Evolutionary conservation across 371 early-diverging fungal species (phyloP), one percentile per base, ranked within the genome.

Genomic region (Syncephalastrum racemosum): DNA sequence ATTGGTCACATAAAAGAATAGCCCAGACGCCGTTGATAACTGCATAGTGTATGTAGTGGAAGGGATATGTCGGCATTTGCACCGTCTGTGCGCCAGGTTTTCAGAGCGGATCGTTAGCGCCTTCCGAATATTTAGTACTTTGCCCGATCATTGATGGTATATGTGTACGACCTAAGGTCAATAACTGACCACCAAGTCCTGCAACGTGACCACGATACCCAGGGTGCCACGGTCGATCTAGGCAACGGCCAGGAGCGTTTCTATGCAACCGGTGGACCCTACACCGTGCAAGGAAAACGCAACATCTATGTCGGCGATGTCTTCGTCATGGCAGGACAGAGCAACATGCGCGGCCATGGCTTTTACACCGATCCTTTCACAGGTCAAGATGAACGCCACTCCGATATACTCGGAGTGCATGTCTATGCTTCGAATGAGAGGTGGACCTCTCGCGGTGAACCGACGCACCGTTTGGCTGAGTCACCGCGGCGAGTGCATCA

Each of bases 341-440:
- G 78, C 42, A 77, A 77, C 49, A 77, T 77, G 78, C 64, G 78
- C 23, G 78, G 78, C 3, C 64, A 70, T 62, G 78, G 73, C 0
- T 72, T 55, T 24, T 54, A 61, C 3, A n/a, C 48, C 4, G 53
- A 63, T 43, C 59, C 59, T 5, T 25, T 47, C 16, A 56, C 56
- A 15, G 22, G 24, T 10, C 20, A 56, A 20, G 36, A 31, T 31
- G 10, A 10, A 5, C 36, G 36, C 10, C n/a, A 27, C 10, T 15
- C 41, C 3, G 45, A 15, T 4, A n/a, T 43, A 15, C 25, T 42
- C 12, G 41, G 46, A 14, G 53, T 70, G 6, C 68, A 68, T 45
- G 22, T 72, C 4, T 77, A 64, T 53, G 58, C 59, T 40, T 77
- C 78, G 3, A 51, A 53, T 7, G 78, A 77, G 42, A 41, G 44